Evolutionary conservation across 2,329 filamentous ascomycete genomes (phyloP).

Genomic region (Didymella exigua): DNA sequence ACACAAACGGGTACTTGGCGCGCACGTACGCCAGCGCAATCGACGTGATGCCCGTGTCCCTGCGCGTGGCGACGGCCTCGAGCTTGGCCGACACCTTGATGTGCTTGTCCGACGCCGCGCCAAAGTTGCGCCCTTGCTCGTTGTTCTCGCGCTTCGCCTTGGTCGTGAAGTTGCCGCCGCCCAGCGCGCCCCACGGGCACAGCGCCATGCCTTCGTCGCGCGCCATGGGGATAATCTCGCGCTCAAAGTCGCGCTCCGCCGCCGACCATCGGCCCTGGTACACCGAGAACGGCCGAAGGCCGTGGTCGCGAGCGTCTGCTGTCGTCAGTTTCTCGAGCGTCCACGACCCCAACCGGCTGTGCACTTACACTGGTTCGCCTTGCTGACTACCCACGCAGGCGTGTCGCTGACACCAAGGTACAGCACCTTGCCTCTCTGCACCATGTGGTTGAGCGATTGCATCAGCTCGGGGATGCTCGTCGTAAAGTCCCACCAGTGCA

Average conservation of each 20-base stretch:
- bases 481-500: constrained; percentile 51
- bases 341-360: no score
- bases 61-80: constrained; percentile 62
- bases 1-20: constrained; percentile 73
- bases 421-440: constrained; percentile 46
- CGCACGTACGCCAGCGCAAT: constrained; percentile 73
- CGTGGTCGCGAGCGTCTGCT: constrained; percentile 60
- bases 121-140: constrained; percentile 46
- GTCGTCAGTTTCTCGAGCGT: no score
- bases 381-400: constrained; percentile 52
- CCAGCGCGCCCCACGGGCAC: constrained; percentile 61
- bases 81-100: constrained; percentile 62
- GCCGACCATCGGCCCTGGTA: constrained; percentile 71
- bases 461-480: constrained; percentile 47
- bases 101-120: constrained; percentile 55
- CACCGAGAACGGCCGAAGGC: constrained; percentile 53
- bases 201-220: constrained; percentile 67
- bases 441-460: constrained; percentile 45
- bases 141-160: constrained; percentile 47
- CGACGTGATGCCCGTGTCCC: constrained; percentile 64
- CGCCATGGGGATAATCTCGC: constrained; percentile 72
- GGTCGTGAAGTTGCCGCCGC: constrained; percentile 53
- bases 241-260: constrained; percentile 68
- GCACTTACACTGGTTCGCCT: constrained; percentile 53
- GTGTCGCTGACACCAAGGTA: constrained; percentile 49